These are phyloP conservation scores for Melampsora medusae DNA, from an alignment of 1,284 basidiomycete genomes.

Conservation along the genomic window DNA sequence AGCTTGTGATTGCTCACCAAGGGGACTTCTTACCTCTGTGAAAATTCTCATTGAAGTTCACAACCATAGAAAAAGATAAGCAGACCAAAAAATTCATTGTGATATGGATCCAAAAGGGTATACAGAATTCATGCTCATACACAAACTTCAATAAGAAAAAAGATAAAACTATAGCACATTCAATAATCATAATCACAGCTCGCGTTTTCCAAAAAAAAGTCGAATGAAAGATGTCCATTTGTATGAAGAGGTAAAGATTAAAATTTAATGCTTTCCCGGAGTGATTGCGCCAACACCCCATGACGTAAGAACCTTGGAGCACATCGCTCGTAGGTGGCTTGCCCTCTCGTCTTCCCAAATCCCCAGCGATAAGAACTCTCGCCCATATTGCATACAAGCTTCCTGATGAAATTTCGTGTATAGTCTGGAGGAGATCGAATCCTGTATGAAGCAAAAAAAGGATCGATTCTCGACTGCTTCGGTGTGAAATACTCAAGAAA, in stretches of 20 bases:
- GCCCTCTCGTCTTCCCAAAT: constrained; percentile 52
- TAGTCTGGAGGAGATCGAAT: constrained; percentile 50
- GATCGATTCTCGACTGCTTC: not conserved
- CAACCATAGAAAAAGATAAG: too few species aligned
- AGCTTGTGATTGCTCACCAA: too few species aligned
- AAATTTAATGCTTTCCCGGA: not conserved
- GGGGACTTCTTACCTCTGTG: too few species aligned
- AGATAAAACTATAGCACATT: not conserved
- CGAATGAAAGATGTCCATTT: not conserved
- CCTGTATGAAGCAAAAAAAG: constrained; percentile 43
- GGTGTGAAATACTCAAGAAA: not conserved
- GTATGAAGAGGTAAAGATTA: not conserved
- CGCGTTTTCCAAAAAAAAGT: not conserved
- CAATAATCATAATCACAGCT: not conserved
- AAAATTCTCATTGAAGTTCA: too few species aligned
- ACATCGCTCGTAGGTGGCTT: constrained; percentile 48
- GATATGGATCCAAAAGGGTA: too few species aligned
- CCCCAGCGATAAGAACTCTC: constrained; percentile 51
- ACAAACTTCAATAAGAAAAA: not conserved
- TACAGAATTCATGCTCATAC: not conserved
- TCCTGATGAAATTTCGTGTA: constrained; percentile 53
- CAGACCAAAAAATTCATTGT: too few species aligned
- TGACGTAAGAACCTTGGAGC: constrained; percentile 45
- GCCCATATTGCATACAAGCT: constrained; percentile 54
- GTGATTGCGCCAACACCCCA: constrained; percentile 46